Conservation (phyloP, 306 rosid genomes). For the Inga oerstediana region DNA sequence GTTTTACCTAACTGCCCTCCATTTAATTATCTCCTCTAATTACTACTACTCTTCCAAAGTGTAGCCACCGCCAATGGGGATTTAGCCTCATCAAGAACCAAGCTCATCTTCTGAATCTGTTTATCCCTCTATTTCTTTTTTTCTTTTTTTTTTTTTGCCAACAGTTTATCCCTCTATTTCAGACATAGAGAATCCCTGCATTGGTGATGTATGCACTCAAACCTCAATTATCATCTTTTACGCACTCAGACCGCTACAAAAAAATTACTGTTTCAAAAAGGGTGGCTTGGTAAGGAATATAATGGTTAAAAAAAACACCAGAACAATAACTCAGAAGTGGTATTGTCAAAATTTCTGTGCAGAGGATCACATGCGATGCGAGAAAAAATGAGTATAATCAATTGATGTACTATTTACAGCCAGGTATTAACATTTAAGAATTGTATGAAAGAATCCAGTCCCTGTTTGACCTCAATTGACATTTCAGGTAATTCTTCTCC, state of each 20-base stretch:
- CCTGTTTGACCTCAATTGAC: neutral
- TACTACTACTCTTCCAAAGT: no score
- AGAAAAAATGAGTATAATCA: neutral
- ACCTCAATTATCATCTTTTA: neutral
- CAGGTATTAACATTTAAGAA: neutral
- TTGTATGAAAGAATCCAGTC: neutral
- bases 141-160: no score
- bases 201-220: neutral
- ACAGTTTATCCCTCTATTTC: no score
- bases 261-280: neutral
- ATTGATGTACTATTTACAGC: conserved; percentile 7
- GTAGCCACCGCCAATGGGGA: no score
- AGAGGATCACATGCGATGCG: no score
- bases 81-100: no score
- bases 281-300: neutral
- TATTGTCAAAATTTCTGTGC: neutral
- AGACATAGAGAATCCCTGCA: no score
- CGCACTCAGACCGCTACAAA: neutral
- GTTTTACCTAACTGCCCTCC: no score
- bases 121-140: no score
- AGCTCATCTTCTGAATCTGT: no score
- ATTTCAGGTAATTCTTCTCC: no score
- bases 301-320: neutral
- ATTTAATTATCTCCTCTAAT: no score
- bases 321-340: neutral